Base-by-base conservation (phyloP, 2,329 filamentous ascomycete genomes). In the Coniochaeta sp. region DNA sequence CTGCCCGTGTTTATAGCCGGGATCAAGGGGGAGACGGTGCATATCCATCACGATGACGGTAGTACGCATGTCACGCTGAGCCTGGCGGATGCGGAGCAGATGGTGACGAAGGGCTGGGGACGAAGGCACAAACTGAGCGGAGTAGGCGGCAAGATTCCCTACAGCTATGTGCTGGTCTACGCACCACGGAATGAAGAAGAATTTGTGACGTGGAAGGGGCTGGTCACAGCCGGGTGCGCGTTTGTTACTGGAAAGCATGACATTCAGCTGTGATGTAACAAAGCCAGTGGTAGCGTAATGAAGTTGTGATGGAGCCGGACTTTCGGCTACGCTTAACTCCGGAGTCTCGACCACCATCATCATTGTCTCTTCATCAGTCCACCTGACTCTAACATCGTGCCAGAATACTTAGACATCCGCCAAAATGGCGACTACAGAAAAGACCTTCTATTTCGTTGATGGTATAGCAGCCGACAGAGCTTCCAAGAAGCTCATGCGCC, bases 131-230 rank as follows among this genome's bases (percentile, higher is more conserved):
- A 62, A 57, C 65, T 78, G 40, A 68, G 69, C 16, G 73, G 73
- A 1, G 67, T 66, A 2, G 58, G 60, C 1, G 62, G 59, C 1
- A 44, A 62, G 1, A 5, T 74, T 47, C 74, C 75, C 1, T 71
- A 69, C 66, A 68, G 69, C 0, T 78, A 75, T 59, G 67, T 78
- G 33, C 57, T 79, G 52, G 47, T 78, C 0, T 79, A 78, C 31
- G 75, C 75, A 50, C 76, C 75, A 44, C 64, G 76, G 28, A 67
- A 74, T 22, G 69, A 69, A 19, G 67, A 31, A 0, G 76, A 78
- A 64, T 67, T 73, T 31, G 66, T 62, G 28, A 64, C 72, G 6
- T 73, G 72, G 70, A 65, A 62, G 57, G 57, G 52, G 28, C 61
- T 69, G 19, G 62, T 66, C 12, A 58, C 63, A 22, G 69, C 68